Percentiles rank a stretch among this genome's conserved stretches.
phyloP scores from a whole-genome alignment of 23 red algal species.

The Gracilaria vermiculophylla region DNA sequence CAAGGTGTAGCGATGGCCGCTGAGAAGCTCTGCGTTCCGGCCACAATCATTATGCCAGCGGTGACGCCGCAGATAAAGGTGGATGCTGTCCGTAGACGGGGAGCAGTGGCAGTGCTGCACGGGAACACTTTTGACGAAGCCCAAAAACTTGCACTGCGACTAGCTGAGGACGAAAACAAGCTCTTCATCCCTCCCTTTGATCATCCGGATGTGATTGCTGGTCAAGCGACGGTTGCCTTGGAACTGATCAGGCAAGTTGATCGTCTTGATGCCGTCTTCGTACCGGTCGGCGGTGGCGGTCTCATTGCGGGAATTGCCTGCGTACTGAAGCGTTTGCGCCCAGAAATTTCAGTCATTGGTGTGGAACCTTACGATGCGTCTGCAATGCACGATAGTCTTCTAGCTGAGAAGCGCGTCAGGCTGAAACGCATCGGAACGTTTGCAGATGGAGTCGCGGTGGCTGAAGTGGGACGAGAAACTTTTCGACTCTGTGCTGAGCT shows the following conservation, averaged over 20 bases:
- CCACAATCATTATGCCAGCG: slow-evolving; percentile 96
- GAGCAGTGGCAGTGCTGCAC: slow-evolving; percentile 73
- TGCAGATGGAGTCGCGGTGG: slow-evolving; percentile 93
- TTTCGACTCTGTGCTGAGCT: slow-evolving; percentile 81
- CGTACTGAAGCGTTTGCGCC: slow-evolving; percentile 89
- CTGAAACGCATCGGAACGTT: slow-evolving; percentile 84
- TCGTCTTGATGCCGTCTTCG: slow-evolving; percentile 82
- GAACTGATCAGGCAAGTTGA: slow-evolving; percentile 83
- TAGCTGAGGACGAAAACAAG: slow-evolving; percentile 54
- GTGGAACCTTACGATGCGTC: slow-evolving; percentile 90
- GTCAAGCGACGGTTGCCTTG: slow-evolving; percentile 89
- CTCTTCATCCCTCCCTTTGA: slow-evolving; percentile 97
- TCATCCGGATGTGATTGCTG: slow-evolving; percentile 95
- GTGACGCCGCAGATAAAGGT: slow-evolving; percentile 95
- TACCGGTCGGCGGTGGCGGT: slow-evolving; percentile 97
- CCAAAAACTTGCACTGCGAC: slow-evolving; percentile 46
- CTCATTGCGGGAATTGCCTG: slow-evolving; percentile 92
- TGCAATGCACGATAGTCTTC: slow-evolving; percentile 87
- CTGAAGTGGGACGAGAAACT: slow-evolving; percentile 89
- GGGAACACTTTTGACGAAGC: slow-evolving; percentile 94
- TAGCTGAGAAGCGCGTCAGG: slow-evolving; percentile 64
- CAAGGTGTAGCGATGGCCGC: slow-evolving; percentile 94
- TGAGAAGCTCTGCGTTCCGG: slow-evolving; percentile 59
- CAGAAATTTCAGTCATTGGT: slow-evolving; percentile 76
- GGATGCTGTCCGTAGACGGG: slow-evolving; percentile 84